Evolutionary conservation across 257 asterid species (phyloP), one percentile per base, ranked within the genome.

Genomic region (Nemophila menziesii): DNA sequence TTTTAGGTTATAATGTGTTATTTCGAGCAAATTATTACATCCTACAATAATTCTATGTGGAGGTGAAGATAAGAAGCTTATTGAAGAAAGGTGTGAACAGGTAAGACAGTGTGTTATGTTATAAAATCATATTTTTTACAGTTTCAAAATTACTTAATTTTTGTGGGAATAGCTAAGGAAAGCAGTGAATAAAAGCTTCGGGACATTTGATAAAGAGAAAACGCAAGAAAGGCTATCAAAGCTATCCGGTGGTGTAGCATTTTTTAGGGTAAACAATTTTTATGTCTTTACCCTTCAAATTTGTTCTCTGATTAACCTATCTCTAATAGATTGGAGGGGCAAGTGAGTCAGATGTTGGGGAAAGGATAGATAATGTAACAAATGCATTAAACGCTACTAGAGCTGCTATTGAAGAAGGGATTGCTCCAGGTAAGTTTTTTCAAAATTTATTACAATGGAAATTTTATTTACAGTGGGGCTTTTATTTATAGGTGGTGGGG

Each of bases 71-170:
- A 86, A 78, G 72, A 81, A 81, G 61, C 57, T 69, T 61, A 86
- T 86, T 64, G 96, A 86, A 68, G 94, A 86, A 73, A 79, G 94
- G 46, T 86, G 96, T 63, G 96, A 86, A 66, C 72, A 80, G 95
- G 93, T 85, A 74, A 48, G 50, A 24, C 41, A 24, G 23, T n/a
- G n/a, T n/a, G 41, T 5, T 53, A 46, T 5, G 2, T 38, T 4
- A 5, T 22, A 20, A 36, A 22, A 16, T n/a, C n/a, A n/a, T n/a
- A n/a, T n/a, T n/a, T n/a, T n/a, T n/a, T n/a, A n/a, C n/a, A 11
- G 43, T n/a, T 20, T 41, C 34, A 21, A n/a, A n/a, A n/a, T 29
- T 40, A 2, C 2, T 16, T 41, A 10, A 20, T 15, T 16, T 20
- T 19, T 33, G 27, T 6, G 13, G 63, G 49, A 57, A 58, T 85